These are phyloP conservation scores for Akebia trifoliata DNA, from an alignment of 164 flowering plant genomes.

Conservation along the genomic window DNA sequence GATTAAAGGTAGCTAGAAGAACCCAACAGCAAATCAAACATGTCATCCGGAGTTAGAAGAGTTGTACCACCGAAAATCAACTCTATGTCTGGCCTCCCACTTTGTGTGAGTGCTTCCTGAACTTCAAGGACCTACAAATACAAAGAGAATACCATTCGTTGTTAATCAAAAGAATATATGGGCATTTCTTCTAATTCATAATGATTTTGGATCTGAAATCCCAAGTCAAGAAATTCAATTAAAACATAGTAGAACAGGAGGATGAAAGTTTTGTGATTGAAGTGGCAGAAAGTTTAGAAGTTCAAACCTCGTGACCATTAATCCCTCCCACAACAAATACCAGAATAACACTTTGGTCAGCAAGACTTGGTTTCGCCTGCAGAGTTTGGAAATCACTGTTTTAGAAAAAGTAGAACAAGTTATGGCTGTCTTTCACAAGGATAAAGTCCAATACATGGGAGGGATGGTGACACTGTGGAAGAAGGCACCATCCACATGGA, in stretches of 20 bases:
- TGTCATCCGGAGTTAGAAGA: constrained; percentile 72
- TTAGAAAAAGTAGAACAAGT: not conserved
- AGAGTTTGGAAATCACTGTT: constrained; percentile 5
- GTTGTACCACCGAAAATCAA: constrained; percentile 85
- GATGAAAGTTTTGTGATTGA: not conserved
- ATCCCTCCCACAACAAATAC: constrained; percentile 91
- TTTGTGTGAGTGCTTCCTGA: constrained; percentile 69
- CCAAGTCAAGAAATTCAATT: not conserved
- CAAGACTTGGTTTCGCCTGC: constrained; percentile 90
- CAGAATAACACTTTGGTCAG: constrained; percentile 72
- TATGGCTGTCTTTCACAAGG: too few relatives aligned
- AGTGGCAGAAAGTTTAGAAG: constrained; percentile 3
- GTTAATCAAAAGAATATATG: not conserved
- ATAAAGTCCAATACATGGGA: too few relatives aligned
- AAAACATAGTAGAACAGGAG: not conserved
- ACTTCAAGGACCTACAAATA: constrained; percentile 64
- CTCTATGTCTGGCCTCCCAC: constrained; percentile 74
- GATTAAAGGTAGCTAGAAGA: constrained; percentile 40
- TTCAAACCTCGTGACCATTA: constrained; percentile 73
- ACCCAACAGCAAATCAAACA: constrained; percentile 78
- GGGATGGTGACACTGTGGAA: too few relatives aligned
- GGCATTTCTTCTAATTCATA: not conserved
- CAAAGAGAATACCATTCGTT: constrained; percentile 2
- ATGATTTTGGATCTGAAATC: not conserved
- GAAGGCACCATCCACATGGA: not conserved